Percentiles rank a stretch among this genome's conserved stretches.
These are phyloP conservation scores for Scalesia atractyloides DNA, from an alignment of 129 eudicot species.

Conservation along the genomic window DNA sequence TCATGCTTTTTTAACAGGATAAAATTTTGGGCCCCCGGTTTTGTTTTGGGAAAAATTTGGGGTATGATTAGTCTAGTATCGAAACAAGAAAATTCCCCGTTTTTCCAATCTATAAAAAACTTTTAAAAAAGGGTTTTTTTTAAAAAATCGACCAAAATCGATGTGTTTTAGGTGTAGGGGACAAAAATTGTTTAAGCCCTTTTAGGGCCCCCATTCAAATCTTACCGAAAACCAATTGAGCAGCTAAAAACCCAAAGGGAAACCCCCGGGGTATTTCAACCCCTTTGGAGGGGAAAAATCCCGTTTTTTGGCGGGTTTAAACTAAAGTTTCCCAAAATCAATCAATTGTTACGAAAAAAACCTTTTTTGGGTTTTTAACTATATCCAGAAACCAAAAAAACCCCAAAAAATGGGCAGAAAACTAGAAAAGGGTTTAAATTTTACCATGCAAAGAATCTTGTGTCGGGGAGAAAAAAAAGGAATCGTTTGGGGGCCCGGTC, in stretches of 20 bases:
- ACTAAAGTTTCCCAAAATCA: conserved; percentile 41
- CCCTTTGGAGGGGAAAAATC: conserved; percentile 42
- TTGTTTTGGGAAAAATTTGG: no score
- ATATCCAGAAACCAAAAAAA: conserved; percentile 13
- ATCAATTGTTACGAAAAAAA: no score
- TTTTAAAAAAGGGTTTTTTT: no score
- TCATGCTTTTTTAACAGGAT: conserved; percentile 42
- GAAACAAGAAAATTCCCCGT: conserved; percentile 52
- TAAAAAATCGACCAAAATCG: no score
- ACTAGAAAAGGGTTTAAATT: conserved; percentile 36
- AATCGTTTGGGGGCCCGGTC: no score
- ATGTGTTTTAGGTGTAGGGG: conserved; percentile 53
- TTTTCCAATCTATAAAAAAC: not conserved
- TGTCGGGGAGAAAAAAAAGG: conserved; percentile 74
- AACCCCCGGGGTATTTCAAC: conserved; percentile 54
- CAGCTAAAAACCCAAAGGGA: conserved; percentile 48
- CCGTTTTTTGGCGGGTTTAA: conserved; percentile 30
- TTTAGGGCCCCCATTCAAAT: no score
- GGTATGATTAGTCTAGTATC: conserved; percentile 65
- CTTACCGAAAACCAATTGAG: no score
- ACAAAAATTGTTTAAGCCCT: no score
- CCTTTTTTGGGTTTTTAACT: no score
- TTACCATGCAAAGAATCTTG: conserved; percentile 69
- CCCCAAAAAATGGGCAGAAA: conserved; percentile 33
- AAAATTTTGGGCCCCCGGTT: conserved; percentile 59